Evolutionary conservation across 805 yeast species (phyloP).

Genomic region (Spathaspora girioi): DNA sequence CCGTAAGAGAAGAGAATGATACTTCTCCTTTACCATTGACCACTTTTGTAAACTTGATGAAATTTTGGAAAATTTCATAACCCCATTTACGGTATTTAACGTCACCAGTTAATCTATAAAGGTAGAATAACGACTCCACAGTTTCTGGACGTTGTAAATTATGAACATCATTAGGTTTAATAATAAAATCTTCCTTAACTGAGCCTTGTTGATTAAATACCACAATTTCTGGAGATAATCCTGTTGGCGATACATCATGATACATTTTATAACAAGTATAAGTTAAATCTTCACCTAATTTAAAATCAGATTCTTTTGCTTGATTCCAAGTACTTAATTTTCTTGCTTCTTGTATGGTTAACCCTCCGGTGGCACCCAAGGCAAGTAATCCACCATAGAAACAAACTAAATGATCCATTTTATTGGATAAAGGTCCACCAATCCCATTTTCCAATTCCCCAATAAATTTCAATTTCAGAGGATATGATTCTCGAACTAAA

Average conservation of each 20-base stretch:
- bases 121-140: slow-evolving; percentile 78
- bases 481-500: slow-evolving; percentile 56
- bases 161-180: slow-evolving; percentile 72
- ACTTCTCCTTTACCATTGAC: slow-evolving; percentile 37
- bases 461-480: slow-evolving; percentile 60
- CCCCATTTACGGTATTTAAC: slow-evolving; percentile 86
- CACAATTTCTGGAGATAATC: slow-evolving; percentile 85
- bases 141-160: slow-evolving; percentile 93
- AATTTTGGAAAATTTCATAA: slow-evolving; percentile 74
- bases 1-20: slow-evolving; percentile 61
- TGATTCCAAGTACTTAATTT: slow-evolving; percentile 54
- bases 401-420: slow-evolving; percentile 93
- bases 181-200: slow-evolving; percentile 52
- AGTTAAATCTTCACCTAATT: slow-evolving; percentile 70
- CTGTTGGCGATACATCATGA: slow-evolving; percentile 58
- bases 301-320: slow-evolving; percentile 58
- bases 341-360: slow-evolving; percentile 51
- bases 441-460: slow-evolving; percentile 78
- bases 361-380: slow-evolving; percentile 83
- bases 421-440: slow-evolving; percentile 54
- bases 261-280: slow-evolving; percentile 84
- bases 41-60: slow-evolving; percentile 56
- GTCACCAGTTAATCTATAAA: slow-evolving; percentile 78
- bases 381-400: slow-evolving; percentile 88
- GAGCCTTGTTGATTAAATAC: slow-evolving; percentile 62